These are phyloP conservation scores for Ceratobasidium sp. DNA, from an alignment of 1,284 basidiomycete species.

Conservation along the genomic window DNA sequence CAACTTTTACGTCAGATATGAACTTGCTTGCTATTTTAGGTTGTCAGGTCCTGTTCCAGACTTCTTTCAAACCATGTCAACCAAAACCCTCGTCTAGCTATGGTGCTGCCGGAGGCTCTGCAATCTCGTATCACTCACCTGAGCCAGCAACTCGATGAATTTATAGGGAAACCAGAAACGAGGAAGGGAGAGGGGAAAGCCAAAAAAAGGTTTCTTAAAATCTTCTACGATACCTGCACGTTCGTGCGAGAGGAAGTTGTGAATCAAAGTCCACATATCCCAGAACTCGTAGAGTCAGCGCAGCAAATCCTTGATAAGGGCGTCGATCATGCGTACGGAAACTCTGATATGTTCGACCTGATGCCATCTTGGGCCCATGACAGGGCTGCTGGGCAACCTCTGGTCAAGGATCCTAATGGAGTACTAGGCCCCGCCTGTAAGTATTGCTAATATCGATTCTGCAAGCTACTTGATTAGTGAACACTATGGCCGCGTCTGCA, in stretches of 20 bases:
- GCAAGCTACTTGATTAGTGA: not conserved
- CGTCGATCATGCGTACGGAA: constrained; percentile 5
- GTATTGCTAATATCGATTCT: not conserved
- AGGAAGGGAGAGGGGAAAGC: not conserved
- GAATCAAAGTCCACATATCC: not conserved
- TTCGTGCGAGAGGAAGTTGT: constrained; percentile 4
- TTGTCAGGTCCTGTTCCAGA: not conserved
- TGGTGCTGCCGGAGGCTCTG: not conserved
- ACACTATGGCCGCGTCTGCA: too few relatives aligned
- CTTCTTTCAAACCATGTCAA: not conserved
- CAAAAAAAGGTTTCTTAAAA: not conserved
- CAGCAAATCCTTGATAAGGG: not conserved
- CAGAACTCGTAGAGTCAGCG: constrained; percentile 4
- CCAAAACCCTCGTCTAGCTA: constrained; percentile 1
- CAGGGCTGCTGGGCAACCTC: not conserved
- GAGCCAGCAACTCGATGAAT: not conserved
- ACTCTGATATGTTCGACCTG: constrained; percentile 15
- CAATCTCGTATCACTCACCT: not conserved
- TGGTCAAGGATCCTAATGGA: constrained; percentile 13
- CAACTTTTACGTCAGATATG: constrained; percentile 4
- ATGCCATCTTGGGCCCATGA: constrained; percentile 41
- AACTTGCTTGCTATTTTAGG: not conserved
- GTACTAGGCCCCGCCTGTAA: not conserved
- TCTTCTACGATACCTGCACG: constrained; percentile 12
- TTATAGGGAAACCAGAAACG: not conserved